A percentile compares a stretch with the other conserved stretches of the same genome.
phyloP scores from a whole-genome alignment of 495 filamentous ascomycete genomes.

The Annulohypoxylon bovei region DNA sequence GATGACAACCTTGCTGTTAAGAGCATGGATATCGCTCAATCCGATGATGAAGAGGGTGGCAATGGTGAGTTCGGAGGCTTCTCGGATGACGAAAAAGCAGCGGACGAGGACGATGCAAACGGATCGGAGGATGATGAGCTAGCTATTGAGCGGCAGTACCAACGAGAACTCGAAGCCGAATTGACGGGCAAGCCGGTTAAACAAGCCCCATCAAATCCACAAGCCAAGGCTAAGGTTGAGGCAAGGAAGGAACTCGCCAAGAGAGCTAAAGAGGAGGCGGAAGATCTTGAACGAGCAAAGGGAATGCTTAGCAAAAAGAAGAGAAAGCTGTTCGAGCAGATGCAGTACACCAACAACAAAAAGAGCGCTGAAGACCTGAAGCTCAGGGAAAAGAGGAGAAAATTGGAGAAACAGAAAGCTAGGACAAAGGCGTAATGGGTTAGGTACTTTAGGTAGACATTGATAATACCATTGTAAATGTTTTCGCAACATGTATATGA shows the following conservation, averaged over 20 bases:
- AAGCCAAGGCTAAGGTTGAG: slow-evolving; percentile 68
- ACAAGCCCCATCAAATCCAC: slow-evolving; percentile 55
- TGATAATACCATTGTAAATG: slow-evolving; percentile 42
- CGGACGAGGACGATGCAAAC: slow-evolving; percentile 55
- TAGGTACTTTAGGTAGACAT: slow-evolving; percentile 23
- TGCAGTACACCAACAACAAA: slow-evolving; percentile 88
- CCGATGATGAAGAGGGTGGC: slow-evolving; percentile 50
- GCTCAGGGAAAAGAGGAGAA: slow-evolving; percentile 86
- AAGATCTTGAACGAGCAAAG: slow-evolving; percentile 85
- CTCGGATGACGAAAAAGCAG: slow-evolving; percentile 51
- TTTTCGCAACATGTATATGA: slow-evolving; percentile 9
- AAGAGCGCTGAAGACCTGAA: slow-evolving; percentile 77
- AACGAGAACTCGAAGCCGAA: slow-evolving; percentile 93
- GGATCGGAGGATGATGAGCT: slow-evolving; percentile 60
- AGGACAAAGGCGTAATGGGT: slow-evolving; percentile 45
- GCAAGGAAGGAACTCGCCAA: slow-evolving; percentile 74
- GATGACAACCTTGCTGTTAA: slow-evolving; percentile 52
- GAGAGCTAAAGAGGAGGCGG: slow-evolving; percentile 77
- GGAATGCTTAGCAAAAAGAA: slow-evolving; percentile 95
- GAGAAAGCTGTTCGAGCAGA: slow-evolving; percentile 89
- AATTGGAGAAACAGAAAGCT: slow-evolving; percentile 75
- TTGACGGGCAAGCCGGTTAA: slow-evolving; percentile 64
- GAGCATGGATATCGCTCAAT: slow-evolving; percentile 59
- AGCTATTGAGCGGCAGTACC: slow-evolving; percentile 65
- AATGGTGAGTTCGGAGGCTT: slow-evolving; percentile 55